Evolutionary conservation across 345 rosid species (phyloP).

Genomic region (Citrus reticulata): DNA sequence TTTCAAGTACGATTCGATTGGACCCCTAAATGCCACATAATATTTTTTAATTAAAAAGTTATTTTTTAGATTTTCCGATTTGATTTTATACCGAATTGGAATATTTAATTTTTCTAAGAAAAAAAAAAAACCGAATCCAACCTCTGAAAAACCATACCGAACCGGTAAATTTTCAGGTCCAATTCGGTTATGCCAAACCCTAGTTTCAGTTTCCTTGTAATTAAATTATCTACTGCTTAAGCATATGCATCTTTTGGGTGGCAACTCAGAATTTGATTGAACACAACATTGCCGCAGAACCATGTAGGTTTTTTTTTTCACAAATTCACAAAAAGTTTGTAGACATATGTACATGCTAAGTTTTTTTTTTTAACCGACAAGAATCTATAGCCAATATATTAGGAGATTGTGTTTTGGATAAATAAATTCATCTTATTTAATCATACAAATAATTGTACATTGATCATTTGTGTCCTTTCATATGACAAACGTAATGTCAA

Average conservation of each 20-base stretch:
- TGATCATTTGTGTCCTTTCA: background rate
- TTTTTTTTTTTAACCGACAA: background rate
- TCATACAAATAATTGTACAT: background rate
- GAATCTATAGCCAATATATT: background rate
- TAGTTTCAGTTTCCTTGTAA: too few species aligned
- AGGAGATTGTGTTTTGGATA: background rate
- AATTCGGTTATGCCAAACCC: background rate
- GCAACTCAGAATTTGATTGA: background rate
- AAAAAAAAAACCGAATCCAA: too few species aligned
- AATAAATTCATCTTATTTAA: background rate
- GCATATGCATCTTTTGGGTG: background rate
- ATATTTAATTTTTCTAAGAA: too few species aligned
- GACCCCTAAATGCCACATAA: too few species aligned
- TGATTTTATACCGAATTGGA: too few species aligned
- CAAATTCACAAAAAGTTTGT: background rate
- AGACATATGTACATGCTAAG: background rate
- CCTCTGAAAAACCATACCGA: too few species aligned
- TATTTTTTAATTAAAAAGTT: too few species aligned
- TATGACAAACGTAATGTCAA: background rate
- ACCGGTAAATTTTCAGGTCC: too few species aligned
- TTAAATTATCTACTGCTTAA: background rate
- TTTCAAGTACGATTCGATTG: too few species aligned
- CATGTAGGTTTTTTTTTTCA: background rate
- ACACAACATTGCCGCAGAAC: background rate
- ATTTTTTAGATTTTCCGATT: too few species aligned